A percentile compares a stretch with the other conserved stretches of the same genome.
These are phyloP conservation scores for Dittrichia graveolens DNA, from an alignment of 129 eudicot genomes.

Conservation along the genomic window DNA sequence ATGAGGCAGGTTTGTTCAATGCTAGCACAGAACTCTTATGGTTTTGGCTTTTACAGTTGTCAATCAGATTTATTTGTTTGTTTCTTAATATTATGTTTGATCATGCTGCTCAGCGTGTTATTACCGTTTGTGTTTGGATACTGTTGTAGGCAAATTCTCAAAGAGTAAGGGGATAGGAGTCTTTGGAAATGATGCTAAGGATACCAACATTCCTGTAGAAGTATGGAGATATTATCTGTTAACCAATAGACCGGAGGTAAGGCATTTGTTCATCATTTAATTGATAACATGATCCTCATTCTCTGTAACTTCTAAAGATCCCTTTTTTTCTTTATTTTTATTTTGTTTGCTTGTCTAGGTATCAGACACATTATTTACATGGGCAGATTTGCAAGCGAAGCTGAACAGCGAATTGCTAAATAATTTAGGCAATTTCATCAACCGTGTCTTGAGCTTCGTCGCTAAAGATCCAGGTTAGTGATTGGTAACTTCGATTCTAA, in stretches of 20 bases:
- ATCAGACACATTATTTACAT: conserved; percentile 88
- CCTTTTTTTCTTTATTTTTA: conserved; percentile 1
- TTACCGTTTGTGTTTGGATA: background rate
- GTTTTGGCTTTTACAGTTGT: conserved; percentile 13
- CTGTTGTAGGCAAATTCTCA: conserved; percentile 65
- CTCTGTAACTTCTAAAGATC: background rate
- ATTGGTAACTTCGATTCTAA: conserved; percentile 3
- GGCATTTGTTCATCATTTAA: conserved; percentile 25
- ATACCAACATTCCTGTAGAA: conserved; percentile 90
- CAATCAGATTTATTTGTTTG: background rate
- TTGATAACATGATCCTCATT: background rate
- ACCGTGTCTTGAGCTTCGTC: conserved; percentile 92
- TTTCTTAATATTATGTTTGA: background rate
- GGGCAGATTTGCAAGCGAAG: conserved; percentile 95
- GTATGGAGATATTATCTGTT: conserved; percentile 96
- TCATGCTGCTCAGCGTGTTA: background rate
- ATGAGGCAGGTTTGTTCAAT: conserved; percentile 74
- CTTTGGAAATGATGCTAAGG: conserved; percentile 93
- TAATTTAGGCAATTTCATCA: conserved; percentile 87
- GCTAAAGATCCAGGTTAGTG: conserved; percentile 84
- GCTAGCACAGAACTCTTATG: background rate
- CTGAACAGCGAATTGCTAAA: conserved; percentile 75
- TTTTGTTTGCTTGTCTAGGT: conserved; percentile 44
- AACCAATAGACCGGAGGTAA: conserved; percentile 92
- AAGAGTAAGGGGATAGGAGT: conserved; percentile 95